phyloP scores from a whole-genome alignment of 2,329 filamentous ascomycete genomes.

The Westerdykella aurantiaca region DNA sequence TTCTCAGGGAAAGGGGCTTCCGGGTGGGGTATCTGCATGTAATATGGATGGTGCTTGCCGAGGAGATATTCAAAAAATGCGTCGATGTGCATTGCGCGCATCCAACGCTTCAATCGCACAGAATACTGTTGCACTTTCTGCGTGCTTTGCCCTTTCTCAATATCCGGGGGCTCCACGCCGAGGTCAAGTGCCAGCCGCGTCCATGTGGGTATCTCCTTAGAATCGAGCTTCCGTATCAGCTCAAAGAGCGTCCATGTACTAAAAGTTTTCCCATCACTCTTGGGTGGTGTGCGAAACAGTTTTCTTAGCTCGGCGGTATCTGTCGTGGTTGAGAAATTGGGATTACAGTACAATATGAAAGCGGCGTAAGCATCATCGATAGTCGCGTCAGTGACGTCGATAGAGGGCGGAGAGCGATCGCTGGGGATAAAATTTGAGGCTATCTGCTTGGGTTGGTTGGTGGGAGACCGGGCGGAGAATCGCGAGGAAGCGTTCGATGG shows the following conservation, averaged over 20 bases:
- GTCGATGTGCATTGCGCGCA: slow-evolving; percentile 93
- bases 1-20: slow-evolving; percentile 58
- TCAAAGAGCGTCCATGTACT: slow-evolving; percentile 71
- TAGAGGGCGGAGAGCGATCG: slow-evolving; percentile 58
- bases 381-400: slow-evolving; percentile 60
- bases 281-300: slow-evolving; percentile 72
- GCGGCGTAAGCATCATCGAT: slow-evolving; percentile 77
- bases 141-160: slow-evolving; percentile 77
- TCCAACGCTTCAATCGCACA: slow-evolving; percentile 91
- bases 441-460: slow-evolving; percentile 31
- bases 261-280: slow-evolving; percentile 82
- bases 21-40: slow-evolving; percentile 64
- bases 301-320: slow-evolving; percentile 68
- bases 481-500: slow-evolving; percentile 37
- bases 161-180: slow-evolving; percentile 80
- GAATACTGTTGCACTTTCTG: slow-evolving; percentile 96
- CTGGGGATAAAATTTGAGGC: slow-evolving; percentile 33
- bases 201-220: slow-evolving; percentile 88
- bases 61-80: slow-evolving; percentile 90
- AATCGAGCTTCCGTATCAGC: slow-evolving; percentile 71
- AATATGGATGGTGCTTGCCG: slow-evolving; percentile 72
- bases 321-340: slow-evolving; percentile 62
- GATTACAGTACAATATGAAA: slow-evolving; percentile 90
- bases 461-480: slow-evolving; percentile 33
- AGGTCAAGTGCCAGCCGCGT: slow-evolving; percentile 77